phyloP scores from a whole-genome alignment of 768 basidiomycete species.

The Amanita thiersii region DNA sequence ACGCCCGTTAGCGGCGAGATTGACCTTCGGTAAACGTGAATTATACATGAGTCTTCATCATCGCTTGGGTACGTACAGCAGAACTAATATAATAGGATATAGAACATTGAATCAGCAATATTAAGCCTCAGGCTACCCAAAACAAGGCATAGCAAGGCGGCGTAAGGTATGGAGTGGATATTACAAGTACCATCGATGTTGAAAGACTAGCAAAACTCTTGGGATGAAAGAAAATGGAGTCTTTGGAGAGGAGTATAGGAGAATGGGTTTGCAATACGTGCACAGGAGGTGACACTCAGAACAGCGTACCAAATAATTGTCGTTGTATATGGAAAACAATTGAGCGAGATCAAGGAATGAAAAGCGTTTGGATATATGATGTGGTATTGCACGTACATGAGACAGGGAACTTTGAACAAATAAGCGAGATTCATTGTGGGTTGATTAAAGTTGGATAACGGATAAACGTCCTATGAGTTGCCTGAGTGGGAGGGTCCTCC shows the following conservation, averaged over 20 bases:
- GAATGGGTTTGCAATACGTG: not conserved
- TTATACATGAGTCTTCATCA: slow-evolving; percentile 4
- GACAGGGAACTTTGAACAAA: slow-evolving; percentile 7
- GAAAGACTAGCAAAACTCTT: not conserved
- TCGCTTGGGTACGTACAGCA: slow-evolving; percentile 7
- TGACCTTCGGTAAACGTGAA: no score
- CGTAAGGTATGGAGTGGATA: slow-evolving; percentile 9
- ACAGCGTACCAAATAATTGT: slow-evolving; percentile 4
- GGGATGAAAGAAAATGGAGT: not conserved
- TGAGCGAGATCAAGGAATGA: not conserved
- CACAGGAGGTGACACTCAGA: not conserved
- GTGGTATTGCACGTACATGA: slow-evolving; percentile 8
- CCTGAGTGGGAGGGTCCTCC: slow-evolving; percentile 15
- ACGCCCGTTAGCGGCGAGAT: no score
- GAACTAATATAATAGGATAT: slow-evolving; percentile 5
- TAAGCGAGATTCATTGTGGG: no score
- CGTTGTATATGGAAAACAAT: not conserved
- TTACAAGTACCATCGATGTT: slow-evolving; percentile 3
- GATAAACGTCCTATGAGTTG: slow-evolving; percentile 19
- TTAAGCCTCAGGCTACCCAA: slow-evolving; percentile 1
- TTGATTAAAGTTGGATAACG: not conserved
- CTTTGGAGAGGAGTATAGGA: no score
- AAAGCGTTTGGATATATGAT: slow-evolving; percentile 3
- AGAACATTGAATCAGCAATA: slow-evolving; percentile 3
- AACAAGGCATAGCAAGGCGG: slow-evolving; percentile 1